These are phyloP conservation scores for Climacium dendroides DNA, from an alignment of 225 moss, liverwort and hornwort genomes.

Conservation along the genomic window DNA sequence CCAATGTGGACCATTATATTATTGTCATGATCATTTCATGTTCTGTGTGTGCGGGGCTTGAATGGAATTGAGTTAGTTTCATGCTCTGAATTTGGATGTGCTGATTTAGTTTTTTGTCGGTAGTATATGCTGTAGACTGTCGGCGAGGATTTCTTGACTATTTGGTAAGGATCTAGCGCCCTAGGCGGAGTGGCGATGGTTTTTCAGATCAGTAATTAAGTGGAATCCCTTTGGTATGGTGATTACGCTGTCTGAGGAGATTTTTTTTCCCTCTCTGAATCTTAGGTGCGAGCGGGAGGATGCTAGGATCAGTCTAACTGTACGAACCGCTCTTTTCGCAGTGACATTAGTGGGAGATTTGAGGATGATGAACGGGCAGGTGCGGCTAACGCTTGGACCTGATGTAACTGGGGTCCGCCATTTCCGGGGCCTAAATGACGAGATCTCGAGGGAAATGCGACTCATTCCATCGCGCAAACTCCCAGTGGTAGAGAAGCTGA, in stretches of 20 bases:
- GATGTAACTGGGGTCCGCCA: background rate
- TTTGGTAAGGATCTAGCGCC: background rate
- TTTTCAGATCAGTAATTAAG: background rate
- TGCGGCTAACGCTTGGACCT: background rate
- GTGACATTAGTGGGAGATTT: background rate
- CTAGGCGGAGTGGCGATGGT: background rate
- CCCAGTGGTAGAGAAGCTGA: background rate
- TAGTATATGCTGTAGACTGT: background rate
- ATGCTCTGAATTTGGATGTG: background rate
- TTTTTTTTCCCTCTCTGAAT: background rate
- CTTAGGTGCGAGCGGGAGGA: background rate
- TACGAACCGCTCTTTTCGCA: background rate
- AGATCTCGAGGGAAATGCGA: background rate
- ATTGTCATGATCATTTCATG: background rate
- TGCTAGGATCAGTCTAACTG: background rate
- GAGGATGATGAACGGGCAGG: constrained; percentile 15
- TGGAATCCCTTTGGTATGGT: no score
- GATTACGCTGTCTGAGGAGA: background rate
- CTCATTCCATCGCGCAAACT: background rate
- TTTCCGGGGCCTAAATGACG: background rate
- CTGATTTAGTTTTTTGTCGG: background rate
- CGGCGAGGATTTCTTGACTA: background rate
- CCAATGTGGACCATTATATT: background rate
- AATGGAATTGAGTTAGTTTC: background rate
- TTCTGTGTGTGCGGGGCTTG: background rate